Evolutionary conservation across 139 green algal species (phyloP).

Genomic region (Chlamydomonas incerta): DNA sequence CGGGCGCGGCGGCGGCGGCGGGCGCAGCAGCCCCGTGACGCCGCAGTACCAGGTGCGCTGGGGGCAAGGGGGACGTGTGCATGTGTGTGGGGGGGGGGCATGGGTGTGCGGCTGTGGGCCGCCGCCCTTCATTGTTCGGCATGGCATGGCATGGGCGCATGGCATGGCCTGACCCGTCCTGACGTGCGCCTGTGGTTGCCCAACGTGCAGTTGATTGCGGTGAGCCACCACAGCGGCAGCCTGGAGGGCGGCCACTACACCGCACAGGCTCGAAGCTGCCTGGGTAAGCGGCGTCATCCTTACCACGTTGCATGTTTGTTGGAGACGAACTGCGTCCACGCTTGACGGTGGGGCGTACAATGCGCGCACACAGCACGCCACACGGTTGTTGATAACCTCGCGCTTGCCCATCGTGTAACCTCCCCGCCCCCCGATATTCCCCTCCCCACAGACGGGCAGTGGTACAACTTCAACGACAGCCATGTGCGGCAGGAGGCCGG

Average conservation of each 20-base stretch:
- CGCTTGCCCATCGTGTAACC: not conserved
- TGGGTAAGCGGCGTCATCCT: too few species aligned
- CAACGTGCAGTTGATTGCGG: slow-evolving; percentile 61
- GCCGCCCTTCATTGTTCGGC: too few species aligned
- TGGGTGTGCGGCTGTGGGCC: too few species aligned
- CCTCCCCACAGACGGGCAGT: slow-evolving; percentile 41
- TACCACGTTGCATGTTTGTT: too few species aligned
- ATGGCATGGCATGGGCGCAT: too few species aligned
- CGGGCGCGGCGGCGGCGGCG: not conserved
- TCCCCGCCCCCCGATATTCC: not conserved
- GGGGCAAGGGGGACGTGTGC: too few species aligned
- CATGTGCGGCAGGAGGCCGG: slow-evolving; percentile 33
- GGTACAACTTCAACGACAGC: slow-evolving; percentile 75
- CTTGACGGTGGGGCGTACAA: too few species aligned
- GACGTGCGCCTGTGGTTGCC: too few species aligned
- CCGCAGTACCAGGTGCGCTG: slow-evolving; percentile 57
- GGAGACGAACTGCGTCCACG: too few species aligned
- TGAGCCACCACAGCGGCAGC: slow-evolving; percentile 72
- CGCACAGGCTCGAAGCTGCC: slow-evolving; percentile 51
- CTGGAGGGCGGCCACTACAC: slow-evolving; percentile 81
- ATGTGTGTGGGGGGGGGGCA: too few species aligned
- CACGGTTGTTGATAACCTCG: not conserved
- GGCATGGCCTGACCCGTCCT: too few species aligned
- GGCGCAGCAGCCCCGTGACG: not conserved
- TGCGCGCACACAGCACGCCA: not conserved